These are phyloP conservation scores for Aspergillus sp. DNA, from an alignment of 2,329 filamentous ascomycete genomes.

Conservation along the genomic window DNA sequence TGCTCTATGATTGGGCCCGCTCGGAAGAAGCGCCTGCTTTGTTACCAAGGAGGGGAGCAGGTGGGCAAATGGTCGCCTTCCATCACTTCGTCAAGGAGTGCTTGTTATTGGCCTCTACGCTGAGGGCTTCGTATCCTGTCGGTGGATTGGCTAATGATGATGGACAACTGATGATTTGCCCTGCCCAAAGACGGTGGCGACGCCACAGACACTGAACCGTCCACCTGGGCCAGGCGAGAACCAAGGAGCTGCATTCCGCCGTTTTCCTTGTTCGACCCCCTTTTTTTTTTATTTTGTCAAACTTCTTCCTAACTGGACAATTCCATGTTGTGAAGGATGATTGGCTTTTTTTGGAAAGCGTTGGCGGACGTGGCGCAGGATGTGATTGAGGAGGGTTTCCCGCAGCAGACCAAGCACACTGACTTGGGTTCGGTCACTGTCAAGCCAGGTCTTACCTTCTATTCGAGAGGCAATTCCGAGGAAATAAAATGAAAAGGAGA, in stretches of 20 bases:
- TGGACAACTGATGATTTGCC: conserved; percentile 8
- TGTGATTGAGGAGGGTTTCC: conserved; percentile 8
- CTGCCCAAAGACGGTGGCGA: conserved; percentile 4
- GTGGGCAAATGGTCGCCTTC: neutral
- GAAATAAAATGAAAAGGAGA: neutral
- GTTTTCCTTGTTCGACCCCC: neutral
- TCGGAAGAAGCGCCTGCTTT: neutral
- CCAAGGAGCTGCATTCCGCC: neutral
- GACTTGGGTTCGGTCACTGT: neutral
- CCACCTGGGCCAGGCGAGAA: conserved; percentile 14
- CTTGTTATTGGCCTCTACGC: conserved; percentile 6
- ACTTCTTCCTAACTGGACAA: neutral
- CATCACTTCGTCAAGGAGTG: conserved; percentile 2
- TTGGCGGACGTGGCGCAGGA: conserved; percentile 2
- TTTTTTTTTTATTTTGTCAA: neutral
- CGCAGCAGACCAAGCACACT: no score
- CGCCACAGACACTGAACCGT: conserved; percentile 18
- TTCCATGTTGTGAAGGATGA: neutral
- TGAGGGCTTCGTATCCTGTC: conserved; percentile 2
- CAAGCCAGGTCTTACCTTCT: neutral
- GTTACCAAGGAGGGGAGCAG: neutral
- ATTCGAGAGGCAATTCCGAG: neutral
- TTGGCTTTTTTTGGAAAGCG: neutral
- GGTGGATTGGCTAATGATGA: neutral
- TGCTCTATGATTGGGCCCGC: neutral